Evolutionary conservation across 2,329 filamentous ascomycete genomes (phyloP), one percentile per base, ranked within the genome.

Genomic region (Claviceps humidiphila): DNA sequence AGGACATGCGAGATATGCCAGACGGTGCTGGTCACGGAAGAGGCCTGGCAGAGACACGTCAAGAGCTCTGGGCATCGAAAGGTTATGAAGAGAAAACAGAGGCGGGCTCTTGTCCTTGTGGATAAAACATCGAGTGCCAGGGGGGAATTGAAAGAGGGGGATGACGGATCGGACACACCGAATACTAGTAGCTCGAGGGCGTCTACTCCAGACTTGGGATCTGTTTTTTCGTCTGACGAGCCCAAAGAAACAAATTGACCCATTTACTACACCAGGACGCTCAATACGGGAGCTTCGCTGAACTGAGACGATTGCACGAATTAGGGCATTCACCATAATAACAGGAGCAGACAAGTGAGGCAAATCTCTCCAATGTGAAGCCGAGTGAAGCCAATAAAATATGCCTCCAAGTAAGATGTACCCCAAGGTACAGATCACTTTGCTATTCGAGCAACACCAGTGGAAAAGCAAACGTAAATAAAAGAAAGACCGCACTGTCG

Each of bases 1-100:
- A 77, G 76, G 58, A 77, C 75, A 17, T 98, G 93, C 61, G 81
- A 88, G 2, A 58, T 82, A 1, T 98, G 93, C 62, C 70, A 88
- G 59, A 77, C 78, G 53, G 79, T 80, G 22, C 67, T 76, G 4
- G 63, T 82, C 51, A 80, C 76, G 2, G 77, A 82, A 56, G 70
- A 76, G 54, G 66, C 66, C 2, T 74, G 69, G 70, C 55, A 63
- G 41, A 63, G 66, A 53, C 70, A 73, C 50, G 53, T 71, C 9
- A 68, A 65, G 54, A 66, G 68, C 44, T 55, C 60, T 9, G 58
- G 63, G 16, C 71, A 73, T 50, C 63, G 63, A 5, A 58, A 66
- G 16, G 59, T 62, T 5, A 44, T 64, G 34, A 65, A 64, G 40
- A 68, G 59, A 58, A 69, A 64, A 51, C 69, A 67, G 51, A 68